Conservation (phyloP, 306 rosid genomes). For the Benincasa hispida region DNA sequence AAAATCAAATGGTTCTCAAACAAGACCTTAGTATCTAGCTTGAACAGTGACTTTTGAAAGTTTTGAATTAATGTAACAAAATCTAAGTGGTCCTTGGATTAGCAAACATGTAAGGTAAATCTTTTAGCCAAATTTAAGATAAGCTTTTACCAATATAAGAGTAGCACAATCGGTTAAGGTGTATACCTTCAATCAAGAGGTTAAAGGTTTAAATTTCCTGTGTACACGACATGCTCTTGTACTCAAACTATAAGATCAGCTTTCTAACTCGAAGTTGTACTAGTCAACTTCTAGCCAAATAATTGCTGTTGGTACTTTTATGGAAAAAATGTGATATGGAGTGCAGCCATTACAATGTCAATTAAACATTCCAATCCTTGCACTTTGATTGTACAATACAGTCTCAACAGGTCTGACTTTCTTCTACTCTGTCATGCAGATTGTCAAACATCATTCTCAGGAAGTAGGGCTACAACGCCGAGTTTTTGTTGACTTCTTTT, state of each 20-base stretch:
- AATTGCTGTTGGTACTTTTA: background rate
- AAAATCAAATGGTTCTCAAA: no score
- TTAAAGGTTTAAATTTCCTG: background rate
- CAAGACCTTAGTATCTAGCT: background rate
- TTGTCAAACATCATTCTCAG: conserved; percentile 82
- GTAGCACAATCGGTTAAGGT: background rate
- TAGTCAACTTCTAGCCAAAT: background rate
- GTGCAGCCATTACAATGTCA: background rate
- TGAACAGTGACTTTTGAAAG: background rate
- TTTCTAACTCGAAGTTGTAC: background rate
- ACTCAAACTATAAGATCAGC: background rate
- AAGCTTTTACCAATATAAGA: background rate
- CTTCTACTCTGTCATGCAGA: conserved; percentile 30
- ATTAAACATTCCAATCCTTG: background rate
- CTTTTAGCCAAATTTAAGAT: background rate
- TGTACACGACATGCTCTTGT: background rate
- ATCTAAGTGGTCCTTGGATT: background rate
- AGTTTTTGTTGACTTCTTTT: conserved; percentile 85
- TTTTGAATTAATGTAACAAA: background rate
- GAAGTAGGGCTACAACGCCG: conserved; percentile 82
- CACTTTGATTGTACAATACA: background rate
- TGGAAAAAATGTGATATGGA: background rate
- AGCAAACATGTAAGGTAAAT: background rate
- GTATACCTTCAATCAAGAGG: background rate
- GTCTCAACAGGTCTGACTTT: background rate